Base-by-base conservation (phyloP, 805 yeast species). In the Zygotorulaspora sp. region DNA sequence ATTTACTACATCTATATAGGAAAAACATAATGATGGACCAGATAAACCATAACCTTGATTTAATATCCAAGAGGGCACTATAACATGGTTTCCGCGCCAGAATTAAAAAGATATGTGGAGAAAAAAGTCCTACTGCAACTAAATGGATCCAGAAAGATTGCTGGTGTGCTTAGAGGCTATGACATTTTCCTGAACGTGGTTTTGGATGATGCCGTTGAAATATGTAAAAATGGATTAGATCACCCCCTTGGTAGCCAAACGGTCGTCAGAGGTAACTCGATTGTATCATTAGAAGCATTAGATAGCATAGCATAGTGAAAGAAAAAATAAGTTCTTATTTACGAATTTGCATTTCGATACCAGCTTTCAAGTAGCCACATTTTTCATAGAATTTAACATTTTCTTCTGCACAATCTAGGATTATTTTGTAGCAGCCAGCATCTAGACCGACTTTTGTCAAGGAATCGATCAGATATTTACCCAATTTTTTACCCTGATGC, bases 341-440 rank as follows among this genome's bases (percentile, higher is more conserved):
- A 33, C 83, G 66, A 40, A 56, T 65, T 30, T 74, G 74, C 94
- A 83, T 83, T 53, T 80, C 86, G 25, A 74, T 61, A 10, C 92
- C 92, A 16, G 75, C 82, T 39, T 71, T 66, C 11, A 58, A 58
- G 58, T 76, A 79, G 2, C 89, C 94, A 68, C 97, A 90, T 61
- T 87, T 89, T 50, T 85, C 84, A 60, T 90, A 90, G 61, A 90
- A 90, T 3, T 76, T 80, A 24, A 78, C 82, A 55, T 90, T 90
- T 42, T 77, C 74, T n/a, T 75, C 77, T 38, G 83, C 81, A 63
- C 97, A 90, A 65, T 90, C 97, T 52, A 90, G 67, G 28, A 90
- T 86, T 12, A 85, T 80, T 66, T 90, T 90, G 65, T 90, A 90
- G 54, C 94, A 87, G 4, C 90, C 92, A 10, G 52, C 55, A 2